These are phyloP conservation scores for Acer saccharum DNA, from an alignment of 345 rosid genomes.

Conservation along the genomic window DNA sequence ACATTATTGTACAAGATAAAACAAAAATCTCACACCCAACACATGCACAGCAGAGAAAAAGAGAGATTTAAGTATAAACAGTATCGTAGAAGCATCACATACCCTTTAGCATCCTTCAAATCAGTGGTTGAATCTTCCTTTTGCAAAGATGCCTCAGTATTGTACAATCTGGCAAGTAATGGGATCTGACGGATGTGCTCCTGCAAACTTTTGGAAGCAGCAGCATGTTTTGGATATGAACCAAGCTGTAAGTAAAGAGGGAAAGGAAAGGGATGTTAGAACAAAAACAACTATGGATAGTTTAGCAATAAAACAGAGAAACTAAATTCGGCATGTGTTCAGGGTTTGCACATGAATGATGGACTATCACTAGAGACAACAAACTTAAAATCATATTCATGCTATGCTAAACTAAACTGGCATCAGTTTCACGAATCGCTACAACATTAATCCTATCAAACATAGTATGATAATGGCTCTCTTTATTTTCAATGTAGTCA, in stretches of 20 bases:
- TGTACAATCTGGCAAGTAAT: conserved; percentile 48
- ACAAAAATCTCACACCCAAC: no score
- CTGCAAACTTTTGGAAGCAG: conserved; percentile 35
- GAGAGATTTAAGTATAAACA: background rate
- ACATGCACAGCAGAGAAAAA: no score
- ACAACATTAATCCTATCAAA: no score
- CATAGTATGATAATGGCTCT: no score
- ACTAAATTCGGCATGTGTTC: background rate
- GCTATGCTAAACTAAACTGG: background rate
- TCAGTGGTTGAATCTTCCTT: conserved; percentile 42
- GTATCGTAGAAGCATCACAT: conserved; percentile 6
- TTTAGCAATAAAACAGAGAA: background rate
- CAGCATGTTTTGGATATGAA: conserved; percentile 42
- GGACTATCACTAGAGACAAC: background rate
- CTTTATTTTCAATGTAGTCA: no score
- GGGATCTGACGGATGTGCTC: conserved; percentile 28
- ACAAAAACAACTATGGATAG: background rate
- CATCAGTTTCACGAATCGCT: no score
- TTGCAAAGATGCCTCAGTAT: conserved; percentile 53
- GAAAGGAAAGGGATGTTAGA: background rate
- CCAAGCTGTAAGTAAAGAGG: conserved; percentile 40
- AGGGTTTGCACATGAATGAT: no score
- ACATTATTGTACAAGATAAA: no score
- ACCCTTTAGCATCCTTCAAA: conserved; percentile 40
- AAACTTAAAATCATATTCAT: background rate